Evolutionary conservation across 306 rosid genomes (phyloP).

Genomic region (Vachellia pachyceras): DNA sequence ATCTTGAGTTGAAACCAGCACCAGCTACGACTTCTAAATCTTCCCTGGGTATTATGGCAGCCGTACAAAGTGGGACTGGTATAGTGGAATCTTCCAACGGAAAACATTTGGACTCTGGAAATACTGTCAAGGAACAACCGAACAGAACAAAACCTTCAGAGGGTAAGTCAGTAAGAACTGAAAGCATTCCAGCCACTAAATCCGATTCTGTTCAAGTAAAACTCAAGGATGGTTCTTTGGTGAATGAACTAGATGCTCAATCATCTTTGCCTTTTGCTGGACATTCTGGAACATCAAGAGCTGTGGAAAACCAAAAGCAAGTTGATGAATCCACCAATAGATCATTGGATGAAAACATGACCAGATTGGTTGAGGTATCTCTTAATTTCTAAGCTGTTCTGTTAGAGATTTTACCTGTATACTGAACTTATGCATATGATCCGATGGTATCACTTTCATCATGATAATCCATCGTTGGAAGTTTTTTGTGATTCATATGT

Average conservation of each 20-base stretch:
- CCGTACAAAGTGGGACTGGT: conserved; percentile 60
- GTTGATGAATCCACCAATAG: conserved; percentile 67
- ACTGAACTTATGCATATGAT: not conserved
- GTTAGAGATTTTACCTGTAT: conserved; percentile 26
- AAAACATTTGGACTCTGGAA: conserved; percentile 62
- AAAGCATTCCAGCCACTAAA: conserved; percentile 53
- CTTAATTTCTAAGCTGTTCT: conserved; percentile 15
- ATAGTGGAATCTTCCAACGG: conserved; percentile 64
- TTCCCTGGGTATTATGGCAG: conserved; percentile 56
- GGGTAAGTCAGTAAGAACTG: conserved; percentile 69
- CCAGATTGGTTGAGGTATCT: conserved; percentile 76
- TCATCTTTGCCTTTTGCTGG: conserved; percentile 56
- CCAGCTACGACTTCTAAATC: conserved; percentile 67
- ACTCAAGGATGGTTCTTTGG: conserved; percentile 57
- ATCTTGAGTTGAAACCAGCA: conserved; percentile 81
- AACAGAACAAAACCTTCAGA: conserved; percentile 61
- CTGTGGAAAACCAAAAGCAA: conserved; percentile 70
- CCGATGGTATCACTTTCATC: conserved; percentile 27
- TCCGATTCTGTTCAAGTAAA: conserved; percentile 76
- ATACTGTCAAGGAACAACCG: conserved; percentile 65
- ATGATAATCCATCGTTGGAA: not conserved
- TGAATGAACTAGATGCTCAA: conserved; percentile 77
- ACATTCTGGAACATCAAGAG: conserved; percentile 69
- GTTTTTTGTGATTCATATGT: not conserved
- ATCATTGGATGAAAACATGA: conserved; percentile 62